Percentiles rank a stretch among this genome's conserved stretches.
These are phyloP conservation scores for Termitomyces sp. DNA, from an alignment of 768 basidiomycete species.

Conservation along the genomic window DNA sequence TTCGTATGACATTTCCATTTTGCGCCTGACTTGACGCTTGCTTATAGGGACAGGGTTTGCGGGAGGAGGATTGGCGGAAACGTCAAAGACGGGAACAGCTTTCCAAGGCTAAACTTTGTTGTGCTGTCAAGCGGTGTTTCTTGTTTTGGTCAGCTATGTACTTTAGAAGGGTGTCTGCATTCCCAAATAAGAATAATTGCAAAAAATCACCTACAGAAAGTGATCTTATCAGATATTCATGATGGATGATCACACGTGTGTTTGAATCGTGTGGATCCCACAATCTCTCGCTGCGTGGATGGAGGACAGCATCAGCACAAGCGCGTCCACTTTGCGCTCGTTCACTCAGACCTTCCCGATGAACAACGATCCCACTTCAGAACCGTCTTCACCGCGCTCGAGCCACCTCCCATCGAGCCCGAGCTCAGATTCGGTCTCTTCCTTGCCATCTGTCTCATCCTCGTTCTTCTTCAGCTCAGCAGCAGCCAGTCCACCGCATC, in stretches of 20 bases:
- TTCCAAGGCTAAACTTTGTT: conserved; percentile 64
- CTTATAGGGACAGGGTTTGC: conserved; percentile 83
- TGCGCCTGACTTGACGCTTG: background rate
- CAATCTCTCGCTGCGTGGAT: conserved; percentile 9
- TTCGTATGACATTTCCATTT: background rate
- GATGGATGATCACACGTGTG: too few species aligned
- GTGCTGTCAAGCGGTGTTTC: too few species aligned
- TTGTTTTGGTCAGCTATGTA: too few species aligned
- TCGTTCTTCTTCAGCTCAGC: conserved; percentile 71
- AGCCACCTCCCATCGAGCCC: conserved; percentile 61
- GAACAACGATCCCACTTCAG: conserved; percentile 21
- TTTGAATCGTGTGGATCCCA: too few species aligned
- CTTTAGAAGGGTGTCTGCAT: too few species aligned
- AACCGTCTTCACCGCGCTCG: conserved; percentile 42
- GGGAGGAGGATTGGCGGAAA: conserved; percentile 91
- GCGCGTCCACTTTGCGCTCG: conserved; percentile 34
- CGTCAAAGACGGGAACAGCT: conserved; percentile 68
- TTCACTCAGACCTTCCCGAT: conserved; percentile 1
- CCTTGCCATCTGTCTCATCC: conserved; percentile 30
- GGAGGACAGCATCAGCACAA: conserved; percentile 30
- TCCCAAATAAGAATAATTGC: too few species aligned
- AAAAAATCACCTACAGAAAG: too few species aligned
- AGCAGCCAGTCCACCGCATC: conserved; percentile 58
- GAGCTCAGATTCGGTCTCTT: conserved; percentile 56
- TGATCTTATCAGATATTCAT: too few species aligned